These are phyloP conservation scores for Colletotrichum endophyticum DNA, from an alignment of 2,329 filamentous ascomycete genomes.

Conservation along the genomic window DNA sequence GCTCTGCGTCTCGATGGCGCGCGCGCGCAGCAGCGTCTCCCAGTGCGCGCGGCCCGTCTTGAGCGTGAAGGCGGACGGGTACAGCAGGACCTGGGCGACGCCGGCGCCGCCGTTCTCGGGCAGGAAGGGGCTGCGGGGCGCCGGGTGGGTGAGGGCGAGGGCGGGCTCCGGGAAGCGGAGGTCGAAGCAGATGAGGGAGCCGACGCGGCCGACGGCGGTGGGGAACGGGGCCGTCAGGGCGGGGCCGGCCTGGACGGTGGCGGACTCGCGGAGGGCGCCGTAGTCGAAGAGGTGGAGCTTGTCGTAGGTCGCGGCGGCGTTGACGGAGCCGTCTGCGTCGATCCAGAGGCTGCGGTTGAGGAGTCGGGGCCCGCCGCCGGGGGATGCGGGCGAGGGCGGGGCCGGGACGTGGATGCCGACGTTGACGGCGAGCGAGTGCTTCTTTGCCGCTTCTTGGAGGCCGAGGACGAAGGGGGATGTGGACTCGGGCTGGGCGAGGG, in stretches of 20 bases:
- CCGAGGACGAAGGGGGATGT: constrained; percentile 78
- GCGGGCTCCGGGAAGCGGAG: constrained; percentile 81
- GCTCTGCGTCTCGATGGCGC: constrained; percentile 88
- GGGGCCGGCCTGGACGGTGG: constrained; percentile 71
- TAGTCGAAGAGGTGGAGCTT: constrained; percentile 88
- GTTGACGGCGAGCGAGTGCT: constrained; percentile 73
- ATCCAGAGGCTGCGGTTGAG: constrained; percentile 62
- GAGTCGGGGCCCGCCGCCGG: constrained; percentile 37
- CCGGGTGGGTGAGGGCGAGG: constrained; percentile 63
- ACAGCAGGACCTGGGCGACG: constrained; percentile 77
- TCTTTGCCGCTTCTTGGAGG: constrained; percentile 69
- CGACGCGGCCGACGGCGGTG: constrained; percentile 77
- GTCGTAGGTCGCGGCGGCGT: constrained; percentile 65
- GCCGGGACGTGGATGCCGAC: constrained; percentile 86
- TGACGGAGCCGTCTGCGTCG: constrained; percentile 44
- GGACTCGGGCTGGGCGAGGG: constrained; percentile 70
- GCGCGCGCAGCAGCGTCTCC: constrained; percentile 76
- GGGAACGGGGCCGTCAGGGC: constrained; percentile 72
- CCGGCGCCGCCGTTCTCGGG: constrained; percentile 22
- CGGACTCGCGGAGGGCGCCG: constrained; percentile 51
- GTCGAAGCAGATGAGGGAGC: constrained; percentile 89
- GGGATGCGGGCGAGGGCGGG: constrained; percentile 35
- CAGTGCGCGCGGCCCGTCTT: constrained; percentile 87
- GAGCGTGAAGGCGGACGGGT: constrained; percentile 90
- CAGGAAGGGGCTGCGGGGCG: constrained; percentile 29